A percentile compares a stretch with the other conserved stretches of the same genome.
Conservation (phyloP, 257 asterid species). For the Eucommia ulmoides region DNA sequence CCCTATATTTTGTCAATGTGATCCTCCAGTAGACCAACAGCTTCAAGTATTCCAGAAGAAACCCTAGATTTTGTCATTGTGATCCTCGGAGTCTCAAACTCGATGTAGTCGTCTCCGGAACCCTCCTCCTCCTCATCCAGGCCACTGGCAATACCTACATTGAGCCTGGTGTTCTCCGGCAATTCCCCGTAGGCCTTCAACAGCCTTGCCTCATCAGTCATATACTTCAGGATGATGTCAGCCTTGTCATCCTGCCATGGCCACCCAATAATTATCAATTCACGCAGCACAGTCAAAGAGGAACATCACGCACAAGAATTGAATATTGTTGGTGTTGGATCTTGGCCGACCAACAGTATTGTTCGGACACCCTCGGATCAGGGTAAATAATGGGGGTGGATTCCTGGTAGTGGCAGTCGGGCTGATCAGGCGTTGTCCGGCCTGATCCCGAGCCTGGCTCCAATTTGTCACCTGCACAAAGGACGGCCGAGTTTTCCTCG, state of each 20-base stretch:
- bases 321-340: too few species aligned
- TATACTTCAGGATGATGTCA: conserved; percentile 19
- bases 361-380: too few species aligned
- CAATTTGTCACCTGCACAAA: too few species aligned
- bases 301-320: too few species aligned
- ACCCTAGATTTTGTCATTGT: conserved; percentile 14
- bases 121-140: conserved; percentile 17
- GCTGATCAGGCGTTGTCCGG: too few species aligned
- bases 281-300: neutral
- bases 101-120: conserved; percentile 15
- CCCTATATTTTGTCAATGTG: conserved; percentile 15
- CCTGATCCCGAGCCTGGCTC: too few species aligned
- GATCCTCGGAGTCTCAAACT: conserved; percentile 20
- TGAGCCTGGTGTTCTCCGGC: conserved; percentile 16
- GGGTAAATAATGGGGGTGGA: too few species aligned
- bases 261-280: neutral
- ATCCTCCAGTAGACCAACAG: conserved; percentile 3
- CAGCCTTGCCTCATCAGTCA: conserved; percentile 19
- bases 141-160: conserved; percentile 19
- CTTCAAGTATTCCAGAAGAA: neutral
- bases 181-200: conserved; percentile 19
- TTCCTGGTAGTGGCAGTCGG: too few species aligned
- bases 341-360: too few species aligned
- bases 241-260: conserved; percentile 17
- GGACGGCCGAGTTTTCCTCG: too few species aligned